Conservation (phyloP, 768 basidiomycete genomes). For the Botryobasidium botryosum region DNA sequence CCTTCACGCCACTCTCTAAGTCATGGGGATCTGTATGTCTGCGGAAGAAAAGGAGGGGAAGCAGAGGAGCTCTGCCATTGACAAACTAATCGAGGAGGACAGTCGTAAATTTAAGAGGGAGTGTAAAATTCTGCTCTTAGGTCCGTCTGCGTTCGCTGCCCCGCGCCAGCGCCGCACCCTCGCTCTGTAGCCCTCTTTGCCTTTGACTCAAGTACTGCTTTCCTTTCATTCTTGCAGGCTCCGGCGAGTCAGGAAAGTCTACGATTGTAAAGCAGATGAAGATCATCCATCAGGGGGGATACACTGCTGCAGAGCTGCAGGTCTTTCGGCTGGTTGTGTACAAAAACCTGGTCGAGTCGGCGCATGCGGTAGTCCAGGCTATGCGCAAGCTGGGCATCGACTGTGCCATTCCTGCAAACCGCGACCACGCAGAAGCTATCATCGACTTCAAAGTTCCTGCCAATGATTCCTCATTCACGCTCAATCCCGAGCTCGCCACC, state of each 20-base stretch:
- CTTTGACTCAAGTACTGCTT: neutral
- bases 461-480: constrained; percentile 17
- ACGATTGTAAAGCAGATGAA: constrained; percentile 99
- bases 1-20: no score
- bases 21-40: constrained; percentile 9
- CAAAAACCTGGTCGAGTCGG: constrained; percentile 76
- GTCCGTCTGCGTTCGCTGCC: constrained; percentile 15
- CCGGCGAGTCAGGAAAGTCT: constrained; percentile 87
- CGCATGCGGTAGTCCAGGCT: constrained; percentile 67
- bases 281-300: constrained; percentile 90
- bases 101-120: constrained; percentile 25
- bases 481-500: constrained; percentile 22
- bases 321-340: constrained; percentile 65
- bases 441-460: constrained; percentile 25
- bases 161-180: neutral
- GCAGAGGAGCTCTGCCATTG: constrained; percentile 13
- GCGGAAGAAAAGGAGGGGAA: neutral
- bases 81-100: constrained; percentile 25
- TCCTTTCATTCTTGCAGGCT: no score
- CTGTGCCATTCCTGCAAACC: constrained; percentile 47
- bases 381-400: constrained; percentile 78
- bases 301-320: constrained; percentile 57
- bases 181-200: neutral
- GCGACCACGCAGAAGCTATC: constrained; percentile 13
- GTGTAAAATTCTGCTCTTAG: constrained; percentile 29